Evolutionary conservation across 306 rosid species (phyloP), one percentile per base, ranked within the genome.

Genomic region (Fragaria iinumae): DNA sequence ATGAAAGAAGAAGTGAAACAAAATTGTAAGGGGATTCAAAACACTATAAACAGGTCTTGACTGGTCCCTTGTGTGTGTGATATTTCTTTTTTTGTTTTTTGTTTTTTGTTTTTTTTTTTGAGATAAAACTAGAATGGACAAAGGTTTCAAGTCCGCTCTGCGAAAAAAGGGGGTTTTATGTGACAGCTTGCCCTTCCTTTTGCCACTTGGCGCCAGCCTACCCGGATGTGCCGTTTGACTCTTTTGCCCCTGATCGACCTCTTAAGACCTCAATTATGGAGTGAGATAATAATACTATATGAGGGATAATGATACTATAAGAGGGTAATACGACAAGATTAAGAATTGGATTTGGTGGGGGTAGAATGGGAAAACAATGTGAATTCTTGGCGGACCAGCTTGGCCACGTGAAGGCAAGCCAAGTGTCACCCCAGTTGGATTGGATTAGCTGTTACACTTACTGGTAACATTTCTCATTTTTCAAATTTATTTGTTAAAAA

Each of bases 71-170:
- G 60, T 10, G 63, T 36, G 44, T 38, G 59, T 5, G 32, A 25
- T 59, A 23, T 60, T 25, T 17, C 10, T 3, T 3, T 32, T 29
- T 60, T 25, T 17, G 6, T 3, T 3, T 32, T 29, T 43, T 8
- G 14, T 23, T 34, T 29, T 6, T 29, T 6, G 0, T 7, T 41
- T 27, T 27, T 27, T 7, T 39, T 39, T 7, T 7, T 1, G 11
- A 43, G 10, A 43, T 11, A 1, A 43, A 83, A 75, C 56, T 29
- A 38, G 71, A 76, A 49, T 83, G 78, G 76, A 83, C 68, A 76
- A 73, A 52, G 1, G 25, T 73, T 84, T 84, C 44, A 70, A 80
- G 82, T 80, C 87, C 82, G 82, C 64, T 8, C 21, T 43, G 3
- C 8, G 3, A 27, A 23, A 62, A 2, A 23, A 4, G 23, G 4